Evolutionary conservation across 1,139 yeast genomes (phyloP), one percentile per base, ranked within the genome.

Genomic region (Hyphopichia burtonii): DNA sequence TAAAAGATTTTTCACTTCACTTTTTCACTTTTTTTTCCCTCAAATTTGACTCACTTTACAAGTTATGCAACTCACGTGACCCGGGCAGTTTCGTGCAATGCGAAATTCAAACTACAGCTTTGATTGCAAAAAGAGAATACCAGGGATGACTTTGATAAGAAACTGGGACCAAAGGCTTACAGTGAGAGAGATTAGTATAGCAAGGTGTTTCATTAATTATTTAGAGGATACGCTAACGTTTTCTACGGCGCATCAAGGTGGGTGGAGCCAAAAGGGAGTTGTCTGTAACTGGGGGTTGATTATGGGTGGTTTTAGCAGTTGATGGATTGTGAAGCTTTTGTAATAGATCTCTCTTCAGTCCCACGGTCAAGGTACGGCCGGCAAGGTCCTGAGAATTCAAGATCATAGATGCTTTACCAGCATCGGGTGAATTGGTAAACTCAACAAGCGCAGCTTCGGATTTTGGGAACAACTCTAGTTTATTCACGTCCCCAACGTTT

Each of bases 351-450:
- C 53, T 42, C 35, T 71, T 67, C 4, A 70, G 53, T 1, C 75
- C 76, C 20, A 75, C 58, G 16, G 55, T 51, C 2, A 82, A 51
- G 0, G 41, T 39, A 23, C 54, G 58, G 1, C 65, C 73, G 11
- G 71, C 74, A 20, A 78, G 61, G 8, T 46, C 52, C 10, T 50
- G 51, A 0, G 80, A 78, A 33, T 75, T 71, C n/a, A 83, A 52
- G 3, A 61, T 59, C 58, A 86, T 57, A 0, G 72, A 63, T 0
- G 86, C 86, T 42, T 62, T 72, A 0, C 94, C 93, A 3, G 86
- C 78, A 43, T 73, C 76, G 9, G 63, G 56, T 0, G 70, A 66
- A 4, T 59, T 61, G 19, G 55, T 61, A 51, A 79, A 82, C 49
- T 80, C 80, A 2, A 86, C 69, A 14, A 80, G 54, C 0, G 86